Base-by-base conservation (phyloP, 169 alveolate genomes). In the Plasmodium vinckei region DNA sequence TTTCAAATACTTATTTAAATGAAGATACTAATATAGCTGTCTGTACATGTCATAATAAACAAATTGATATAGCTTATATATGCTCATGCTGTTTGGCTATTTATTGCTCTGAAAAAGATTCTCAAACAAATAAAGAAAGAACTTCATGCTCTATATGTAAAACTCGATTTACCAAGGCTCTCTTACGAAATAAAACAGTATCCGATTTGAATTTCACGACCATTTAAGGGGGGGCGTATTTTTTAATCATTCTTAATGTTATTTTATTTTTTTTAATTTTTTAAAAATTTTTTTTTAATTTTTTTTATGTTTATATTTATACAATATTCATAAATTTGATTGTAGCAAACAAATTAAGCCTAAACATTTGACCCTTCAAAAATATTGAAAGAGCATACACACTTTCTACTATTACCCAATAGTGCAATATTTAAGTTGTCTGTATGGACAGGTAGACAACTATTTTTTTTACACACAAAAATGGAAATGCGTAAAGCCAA, bases 21-120 rank as follows among this genome's bases (percentile, higher is more conserved):
- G 95, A 93, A 39, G 93, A 93, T 63, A 92, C 93, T 25, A 95
- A 95, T 71, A 88, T 94, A 17, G 97, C 95, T 42, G 96, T 95
- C 2, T 95, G 97, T 79, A 92, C 94, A 73, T 95, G 97, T 77
- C 97, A 95, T 65, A 94, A 95, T 63, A 93, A 89, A 15, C 94
- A 95, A 57, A 94, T 95, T n/a, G 97, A 95, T 19, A 92, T 94
- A 44, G 94, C 97, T 23, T 93, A 88, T 88, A 79, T 95, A 25
- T 95, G 97, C 82, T 95, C 97, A 46, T 95, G 97, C 84, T 95
- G 97, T 72, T 94, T 95, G 47, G 94, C 94, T 64, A 95, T 94
- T 64, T 93, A 87, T 60, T 92, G 94, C 42, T 93, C 94, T 15
- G 91, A 67, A 70, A 86, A 72, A 53, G 89, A 92, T 60, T 19